A percentile compares a stretch with the other conserved stretches of the same genome.
These are phyloP conservation scores for Trichomonas vaginalis DNA, from an alignment of 208 protist species.

Conservation along the genomic window DNA sequence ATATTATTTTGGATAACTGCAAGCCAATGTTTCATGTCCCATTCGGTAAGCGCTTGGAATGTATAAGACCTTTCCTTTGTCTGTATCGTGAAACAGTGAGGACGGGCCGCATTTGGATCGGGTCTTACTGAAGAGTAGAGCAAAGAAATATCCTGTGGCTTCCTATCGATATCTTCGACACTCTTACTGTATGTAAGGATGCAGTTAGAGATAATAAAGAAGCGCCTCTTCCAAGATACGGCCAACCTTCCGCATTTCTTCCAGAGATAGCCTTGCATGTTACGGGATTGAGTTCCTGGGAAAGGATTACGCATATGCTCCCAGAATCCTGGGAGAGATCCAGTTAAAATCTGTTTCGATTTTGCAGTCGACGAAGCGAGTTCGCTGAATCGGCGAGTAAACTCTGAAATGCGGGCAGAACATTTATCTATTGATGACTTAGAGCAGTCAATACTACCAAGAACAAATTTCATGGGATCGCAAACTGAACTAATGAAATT, in stretches of 20 bases:
- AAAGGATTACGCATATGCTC: neutral
- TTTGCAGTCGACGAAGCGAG: neutral
- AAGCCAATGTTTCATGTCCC: neutral
- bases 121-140: neutral
- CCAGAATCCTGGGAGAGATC: neutral
- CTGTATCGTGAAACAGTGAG: neutral
- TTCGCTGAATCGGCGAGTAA: neutral
- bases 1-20: constrained; percentile 5
- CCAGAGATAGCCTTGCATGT: neutral
- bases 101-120: neutral
- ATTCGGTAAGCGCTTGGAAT: neutral
- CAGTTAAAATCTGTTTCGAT: neutral
- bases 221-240: neutral
- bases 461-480: neutral
- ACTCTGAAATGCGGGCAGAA: neutral
- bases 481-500: neutral
- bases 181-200: neutral
- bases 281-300: neutral
- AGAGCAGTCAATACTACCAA: neutral
- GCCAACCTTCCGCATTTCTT: neutral
- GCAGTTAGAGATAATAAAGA: neutral
- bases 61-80: neutral
- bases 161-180: neutral
- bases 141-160: neutral
- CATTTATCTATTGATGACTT: neutral